Evolutionary conservation across 768 basidiomycete genomes (phyloP), one percentile per base, ranked within the genome.

Genomic region (Albatrellus ellisii): DNA sequence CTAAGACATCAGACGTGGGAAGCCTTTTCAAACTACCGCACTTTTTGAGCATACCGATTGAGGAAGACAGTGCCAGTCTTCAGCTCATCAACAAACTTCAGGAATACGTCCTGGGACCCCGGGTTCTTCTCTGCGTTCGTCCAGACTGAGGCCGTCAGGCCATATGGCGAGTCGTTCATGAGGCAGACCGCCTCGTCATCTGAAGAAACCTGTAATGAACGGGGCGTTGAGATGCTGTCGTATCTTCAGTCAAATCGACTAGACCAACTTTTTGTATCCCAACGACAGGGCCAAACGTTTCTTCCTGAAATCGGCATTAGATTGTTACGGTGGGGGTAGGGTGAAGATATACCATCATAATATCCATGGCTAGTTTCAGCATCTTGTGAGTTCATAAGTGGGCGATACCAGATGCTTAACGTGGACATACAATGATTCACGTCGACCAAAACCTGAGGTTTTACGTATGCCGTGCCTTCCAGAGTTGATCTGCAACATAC

Each of bases 121-220:
- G 67, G 58, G 44, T 77, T 70, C 3, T 61, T 62, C 22, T 71
- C 67, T 0, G 68, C 72, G 51, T 86, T 73, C 1, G 95, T 97
- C 95, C 94, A 99, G 25, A 99, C 59, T 14, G 89, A 91, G 4
- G 88, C 89, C 1, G 94, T 99, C 17, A 99, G 69, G 11, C 95
- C 95, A 55, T 92, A 98, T 0, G 75, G 75, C 12, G 92, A 95
- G 58, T 98, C 91, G 59, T 99, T 98, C 86, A 99, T 99, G 25
- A 98, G 72, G 14, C 61, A 57, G 43, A 97, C 62, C 1, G 95
- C 95, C 56, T 94, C 89, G 34, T 79, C 83, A 56, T 97, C 95
- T 0, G 77, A 77, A 7, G 71, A 65, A 17, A 89, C 84, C 83
- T 85, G 39, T 27, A 3, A 26, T 5, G 29, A 43, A 3, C 35